phyloP scores from a whole-genome alignment of 192 early-diverging fungal species.

The Umbelopsis ramanniana region DNA sequence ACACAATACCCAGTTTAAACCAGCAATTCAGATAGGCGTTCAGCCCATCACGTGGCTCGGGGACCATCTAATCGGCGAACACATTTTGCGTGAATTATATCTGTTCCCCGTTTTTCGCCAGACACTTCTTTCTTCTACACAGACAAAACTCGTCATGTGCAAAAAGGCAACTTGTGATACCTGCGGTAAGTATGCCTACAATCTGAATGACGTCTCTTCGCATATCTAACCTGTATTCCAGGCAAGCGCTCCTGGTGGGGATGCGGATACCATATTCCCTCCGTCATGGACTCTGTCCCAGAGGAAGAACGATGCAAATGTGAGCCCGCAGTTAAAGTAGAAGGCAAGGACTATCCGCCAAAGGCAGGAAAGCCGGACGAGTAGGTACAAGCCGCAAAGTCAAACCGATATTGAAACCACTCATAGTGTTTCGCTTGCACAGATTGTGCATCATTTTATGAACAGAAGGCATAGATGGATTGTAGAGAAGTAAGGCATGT shows the following conservation, averaged over 20 bases:
- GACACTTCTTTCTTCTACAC: background rate
- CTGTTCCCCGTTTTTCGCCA: background rate
- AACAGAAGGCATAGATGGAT: too few relatives aligned
- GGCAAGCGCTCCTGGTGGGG: conserved; percentile 12
- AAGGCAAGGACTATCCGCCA: background rate
- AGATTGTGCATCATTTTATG: too few relatives aligned
- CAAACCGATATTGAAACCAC: background rate
- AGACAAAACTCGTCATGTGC: background rate
- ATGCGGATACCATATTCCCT: background rate
- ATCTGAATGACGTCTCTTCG: background rate
- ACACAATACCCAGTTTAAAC: too few relatives aligned
- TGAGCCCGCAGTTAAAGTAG: background rate
- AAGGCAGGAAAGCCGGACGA: conserved; percentile 2
- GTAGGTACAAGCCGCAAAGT: background rate
- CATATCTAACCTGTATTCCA: background rate
- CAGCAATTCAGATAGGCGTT: too few relatives aligned
- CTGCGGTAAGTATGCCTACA: background rate
- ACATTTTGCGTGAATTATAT: too few relatives aligned
- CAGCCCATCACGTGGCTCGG: too few relatives aligned
- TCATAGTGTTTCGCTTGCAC: too few relatives aligned
- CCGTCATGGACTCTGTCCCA: background rate
- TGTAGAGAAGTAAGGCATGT: too few relatives aligned
- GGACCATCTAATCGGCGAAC: too few relatives aligned
- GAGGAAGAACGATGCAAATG: conserved; percentile 3
- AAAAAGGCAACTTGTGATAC: conserved; percentile 11